A percentile compares a stretch with the other conserved stretches of the same genome.
phyloP scores from a whole-genome alignment of 1,284 basidiomycete species.

The Ustilago curta region DNA sequence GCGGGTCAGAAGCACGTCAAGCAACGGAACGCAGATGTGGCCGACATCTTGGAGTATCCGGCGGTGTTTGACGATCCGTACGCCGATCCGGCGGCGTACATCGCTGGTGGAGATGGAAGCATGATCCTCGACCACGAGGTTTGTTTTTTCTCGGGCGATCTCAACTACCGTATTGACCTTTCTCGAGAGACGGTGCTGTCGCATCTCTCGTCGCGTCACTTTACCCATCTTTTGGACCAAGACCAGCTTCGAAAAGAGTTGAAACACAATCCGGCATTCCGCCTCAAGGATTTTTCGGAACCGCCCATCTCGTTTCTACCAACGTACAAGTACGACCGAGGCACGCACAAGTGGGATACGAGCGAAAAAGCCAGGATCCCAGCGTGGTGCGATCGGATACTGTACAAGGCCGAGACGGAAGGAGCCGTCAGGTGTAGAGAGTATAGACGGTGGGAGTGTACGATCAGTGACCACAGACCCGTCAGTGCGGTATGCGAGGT shows the following conservation, averaged over 20 bases:
- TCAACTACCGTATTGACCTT: slow-evolving; percentile 85
- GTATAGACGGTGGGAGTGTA: slow-evolving; percentile 67
- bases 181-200: slow-evolving; percentile 83
- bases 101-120: slow-evolving; percentile 91
- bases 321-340: slow-evolving; percentile 93
- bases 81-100: slow-evolving; percentile 74
- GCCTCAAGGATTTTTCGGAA: slow-evolving; percentile 84
- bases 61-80: slow-evolving; percentile 38
- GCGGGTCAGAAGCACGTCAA: slow-evolving; percentile 88
- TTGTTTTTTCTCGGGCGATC: slow-evolving; percentile 80
- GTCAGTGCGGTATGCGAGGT: slow-evolving; percentile 58
- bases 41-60: slow-evolving; percentile 71
- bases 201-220: slow-evolving; percentile 77
- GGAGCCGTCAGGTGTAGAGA: slow-evolving; percentile 72
- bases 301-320: slow-evolving; percentile 73
- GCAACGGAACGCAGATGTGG: slow-evolving; percentile 85
- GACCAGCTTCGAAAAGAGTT: slow-evolving; percentile 93
- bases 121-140: slow-evolving; percentile 94
- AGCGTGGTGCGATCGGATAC: slow-evolving; percentile 94
- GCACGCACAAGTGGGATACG: slow-evolving; percentile 82
- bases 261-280: slow-evolving; percentile 84
- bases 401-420: slow-evolving; percentile 78
- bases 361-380: slow-evolving; percentile 89
- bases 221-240: slow-evolving; percentile 77
- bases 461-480: slow-evolving; percentile 69